A percentile compares a stretch with the other conserved stretches of the same genome.
These are phyloP conservation scores for Cyclotella choctawhatcheeana DNA, from an alignment of 108 stramenopile species.

Conservation along the genomic window DNA sequence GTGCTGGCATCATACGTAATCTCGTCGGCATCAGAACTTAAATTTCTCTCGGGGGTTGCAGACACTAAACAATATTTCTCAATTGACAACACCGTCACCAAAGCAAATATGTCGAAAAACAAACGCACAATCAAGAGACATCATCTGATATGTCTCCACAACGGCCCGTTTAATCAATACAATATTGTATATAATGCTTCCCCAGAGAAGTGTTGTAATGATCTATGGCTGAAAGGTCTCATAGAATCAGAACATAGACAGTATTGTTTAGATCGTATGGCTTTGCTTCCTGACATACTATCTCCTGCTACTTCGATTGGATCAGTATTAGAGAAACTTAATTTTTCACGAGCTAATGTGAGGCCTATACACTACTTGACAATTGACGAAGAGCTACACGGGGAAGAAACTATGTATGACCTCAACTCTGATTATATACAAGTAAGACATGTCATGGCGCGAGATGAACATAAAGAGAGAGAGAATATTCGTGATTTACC, in stretches of 20 bases:
- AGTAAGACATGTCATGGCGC: conserved; percentile 3
- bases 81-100: neutral
- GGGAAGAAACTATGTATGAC: neutral
- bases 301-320: conserved; percentile 5
- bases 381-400: neutral
- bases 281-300: conserved; percentile 17
- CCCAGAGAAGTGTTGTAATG: conserved; percentile 25
- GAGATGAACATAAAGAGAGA: conserved; percentile 16
- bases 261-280: conserved; percentile 27
- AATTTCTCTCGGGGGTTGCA: conserved; percentile 20
- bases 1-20: neutral
- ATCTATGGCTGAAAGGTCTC: conserved; percentile 13
- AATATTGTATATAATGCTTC: neutral
- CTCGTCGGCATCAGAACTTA: neutral
- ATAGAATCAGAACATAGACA: neutral
- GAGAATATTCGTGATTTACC: conserved; percentile 23
- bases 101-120: neutral
- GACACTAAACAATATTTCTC: conserved; percentile 22
- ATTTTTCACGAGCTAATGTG: neutral
- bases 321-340: neutral
- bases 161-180: neutral
- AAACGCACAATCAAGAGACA: conserved; percentile 16
- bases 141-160: conserved; percentile 26
- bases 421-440: conserved; percentile 10
- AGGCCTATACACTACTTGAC: conserved; percentile 29